Evolutionary conservation across 2,329 filamentous ascomycete genomes (phyloP).

Genomic region (Penicillium nordicum): DNA sequence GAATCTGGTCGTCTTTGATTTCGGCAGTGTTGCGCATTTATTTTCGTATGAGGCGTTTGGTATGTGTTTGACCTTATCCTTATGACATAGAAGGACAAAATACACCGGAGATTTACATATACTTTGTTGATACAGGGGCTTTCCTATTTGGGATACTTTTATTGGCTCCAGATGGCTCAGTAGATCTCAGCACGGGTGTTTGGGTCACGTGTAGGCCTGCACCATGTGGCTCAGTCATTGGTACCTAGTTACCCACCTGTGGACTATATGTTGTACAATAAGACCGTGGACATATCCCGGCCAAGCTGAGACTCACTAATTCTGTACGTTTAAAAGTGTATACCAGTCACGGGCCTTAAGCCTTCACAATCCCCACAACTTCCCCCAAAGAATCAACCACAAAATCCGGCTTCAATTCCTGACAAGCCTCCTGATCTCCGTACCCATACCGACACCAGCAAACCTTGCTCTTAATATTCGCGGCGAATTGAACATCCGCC

Average conservation of each 20-base stretch:
- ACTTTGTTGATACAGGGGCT: background rate
- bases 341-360: background rate
- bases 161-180: background rate
- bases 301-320: background rate
- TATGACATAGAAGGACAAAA: conserved; percentile 31
- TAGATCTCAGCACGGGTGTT: background rate
- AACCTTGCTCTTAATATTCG: conserved; percentile 11
- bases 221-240: background rate
- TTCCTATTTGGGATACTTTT: background rate
- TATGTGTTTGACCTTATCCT: conserved; percentile 15
- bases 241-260: too few relatives aligned
- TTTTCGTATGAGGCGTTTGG: conserved; percentile 26
- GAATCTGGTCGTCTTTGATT: conserved; percentile 17
- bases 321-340: background rate
- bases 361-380: conserved; percentile 5
- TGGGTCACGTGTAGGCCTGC: background rate
- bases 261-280: background rate
- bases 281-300: background rate
- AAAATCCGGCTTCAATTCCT: conserved; percentile 7
- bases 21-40: conserved; percentile 19
- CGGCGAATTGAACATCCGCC: conserved; percentile 15
- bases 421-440: conserved; percentile 9
- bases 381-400: conserved; percentile 10
- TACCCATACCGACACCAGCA: conserved; percentile 20
- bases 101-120: background rate